phyloP scores from a whole-genome alignment of 495 filamentous ascomycete species.

The Penicillium paradoxum region DNA sequence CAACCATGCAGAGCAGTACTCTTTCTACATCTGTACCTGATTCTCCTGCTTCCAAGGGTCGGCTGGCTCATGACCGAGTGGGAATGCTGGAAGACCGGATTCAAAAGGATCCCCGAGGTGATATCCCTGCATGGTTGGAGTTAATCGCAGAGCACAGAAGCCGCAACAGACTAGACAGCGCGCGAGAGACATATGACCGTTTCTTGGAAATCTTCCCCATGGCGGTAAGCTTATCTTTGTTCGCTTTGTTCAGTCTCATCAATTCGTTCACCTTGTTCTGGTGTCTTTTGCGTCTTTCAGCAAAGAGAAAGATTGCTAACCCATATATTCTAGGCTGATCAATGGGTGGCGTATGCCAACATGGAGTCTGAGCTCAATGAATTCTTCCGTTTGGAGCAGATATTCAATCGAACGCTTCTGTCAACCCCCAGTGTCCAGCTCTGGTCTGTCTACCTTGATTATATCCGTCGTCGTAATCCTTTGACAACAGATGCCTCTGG shows the following conservation, averaged over 20 bases:
- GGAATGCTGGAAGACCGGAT: constrained; percentile 87
- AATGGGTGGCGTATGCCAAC: constrained; percentile 78
- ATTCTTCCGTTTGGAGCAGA: constrained; percentile 66
- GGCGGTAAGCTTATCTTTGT: constrained; percentile 61
- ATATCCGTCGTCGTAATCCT: constrained; percentile 86
- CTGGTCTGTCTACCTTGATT: constrained; percentile 92
- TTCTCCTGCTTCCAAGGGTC: constrained; percentile 44
- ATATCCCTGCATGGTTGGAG: constrained; percentile 81
- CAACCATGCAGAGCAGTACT: constrained; percentile 36
- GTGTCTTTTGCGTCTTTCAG: background rate
- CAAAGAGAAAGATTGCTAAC: constrained; percentile 4
- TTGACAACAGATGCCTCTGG: constrained; percentile 74
- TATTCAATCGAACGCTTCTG: constrained; percentile 72
- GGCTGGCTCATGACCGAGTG: constrained; percentile 71
- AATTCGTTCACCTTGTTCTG: background rate
- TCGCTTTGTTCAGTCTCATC: background rate
- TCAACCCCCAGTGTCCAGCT: constrained; percentile 72
- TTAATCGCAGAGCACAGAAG: constrained; percentile 81
- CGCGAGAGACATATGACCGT: constrained; percentile 73
- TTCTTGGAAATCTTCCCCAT: constrained; percentile 85
- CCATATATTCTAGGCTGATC: constrained; percentile 60
- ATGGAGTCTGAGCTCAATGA: constrained; percentile 86
- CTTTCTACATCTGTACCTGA: constrained; percentile 36
- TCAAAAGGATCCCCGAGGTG: constrained; percentile 84
- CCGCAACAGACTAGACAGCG: constrained; percentile 75